A percentile compares a stretch with the other conserved stretches of the same genome.
Conservation (phyloP, 2,329 filamentous ascomycete genomes). For the Stachybotrys echinatus region DNA sequence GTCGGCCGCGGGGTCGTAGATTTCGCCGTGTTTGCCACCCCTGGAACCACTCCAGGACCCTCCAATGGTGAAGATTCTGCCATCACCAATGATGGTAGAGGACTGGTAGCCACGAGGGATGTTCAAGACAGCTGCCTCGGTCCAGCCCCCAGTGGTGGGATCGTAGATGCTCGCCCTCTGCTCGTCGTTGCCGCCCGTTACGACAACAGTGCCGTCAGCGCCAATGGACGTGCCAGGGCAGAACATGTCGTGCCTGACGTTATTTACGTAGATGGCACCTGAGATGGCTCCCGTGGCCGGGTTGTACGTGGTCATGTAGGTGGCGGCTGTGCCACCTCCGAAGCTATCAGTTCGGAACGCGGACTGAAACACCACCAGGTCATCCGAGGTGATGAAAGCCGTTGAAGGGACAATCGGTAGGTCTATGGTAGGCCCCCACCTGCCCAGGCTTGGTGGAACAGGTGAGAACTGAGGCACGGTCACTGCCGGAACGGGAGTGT, state of each 20-base stretch:
- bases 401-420: neutral
- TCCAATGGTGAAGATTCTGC: constrained; percentile 51
- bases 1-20: constrained; percentile 37
- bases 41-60: constrained; percentile 42
- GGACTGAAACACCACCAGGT: neutral
- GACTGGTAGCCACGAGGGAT: constrained; percentile 45
- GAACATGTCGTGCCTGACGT: constrained; percentile 50
- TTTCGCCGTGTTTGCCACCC: constrained; percentile 47
- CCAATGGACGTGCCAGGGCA: constrained; percentile 49
- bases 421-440: neutral
- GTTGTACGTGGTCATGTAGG: neutral
- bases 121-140: constrained; percentile 30
- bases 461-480: neutral
- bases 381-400: neutral
- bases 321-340: neutral
- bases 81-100: constrained; percentile 40
- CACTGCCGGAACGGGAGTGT: neutral
- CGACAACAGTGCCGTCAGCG: constrained; percentile 41
- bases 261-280: constrained; percentile 12
- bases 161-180: constrained; percentile 42
- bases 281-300: neutral
- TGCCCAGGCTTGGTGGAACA: neutral
- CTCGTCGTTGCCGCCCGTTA: constrained; percentile 48
- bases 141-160: constrained; percentile 27
- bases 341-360: neutral